Evolutionary conservation across 129 eudicot species (phyloP).

Genomic region (Rutidosis leptorrhynchoides): DNA sequence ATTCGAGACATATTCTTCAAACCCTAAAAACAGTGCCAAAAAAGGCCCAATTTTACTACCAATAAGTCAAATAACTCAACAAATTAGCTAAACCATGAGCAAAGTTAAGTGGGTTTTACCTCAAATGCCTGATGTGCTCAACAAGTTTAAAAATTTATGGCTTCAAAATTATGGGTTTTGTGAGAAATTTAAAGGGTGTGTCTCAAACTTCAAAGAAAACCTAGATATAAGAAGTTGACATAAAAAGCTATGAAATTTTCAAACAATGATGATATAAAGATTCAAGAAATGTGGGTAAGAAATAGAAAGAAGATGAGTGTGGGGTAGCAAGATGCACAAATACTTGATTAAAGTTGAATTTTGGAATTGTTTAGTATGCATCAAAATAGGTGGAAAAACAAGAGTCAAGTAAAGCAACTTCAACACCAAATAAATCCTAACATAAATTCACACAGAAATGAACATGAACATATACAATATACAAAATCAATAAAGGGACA

Average conservation of each 20-base stretch:
- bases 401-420: conserved; percentile 23
- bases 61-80: conserved; percentile 18
- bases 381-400: conserved; percentile 32
- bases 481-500: conserved; percentile 36
- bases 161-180: conserved; percentile 16
- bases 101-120: conserved; percentile 31
- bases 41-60: neutral
- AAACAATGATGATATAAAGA: conserved; percentile 45
- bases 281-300: conserved; percentile 38
- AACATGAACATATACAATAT: no score
- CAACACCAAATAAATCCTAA: conserved; percentile 21
- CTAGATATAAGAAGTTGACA: conserved; percentile 24
- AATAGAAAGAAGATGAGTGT: conserved; percentile 25
- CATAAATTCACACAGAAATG: conserved; percentile 21
- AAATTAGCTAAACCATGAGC: conserved; percentile 20
- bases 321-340: conserved; percentile 34
- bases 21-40: neutral
- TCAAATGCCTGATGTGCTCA: conserved; percentile 27
- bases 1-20: conserved; percentile 37
- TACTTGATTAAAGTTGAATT: conserved; percentile 35
- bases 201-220: conserved; percentile 22
- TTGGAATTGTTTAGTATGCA: conserved; percentile 22
- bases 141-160: neutral
- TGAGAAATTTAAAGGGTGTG: conserved; percentile 5
- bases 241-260: conserved; percentile 20